phyloP scores from a whole-genome alignment of 2,329 filamentous ascomycete species.

The Fusarium xylarioides region DNA sequence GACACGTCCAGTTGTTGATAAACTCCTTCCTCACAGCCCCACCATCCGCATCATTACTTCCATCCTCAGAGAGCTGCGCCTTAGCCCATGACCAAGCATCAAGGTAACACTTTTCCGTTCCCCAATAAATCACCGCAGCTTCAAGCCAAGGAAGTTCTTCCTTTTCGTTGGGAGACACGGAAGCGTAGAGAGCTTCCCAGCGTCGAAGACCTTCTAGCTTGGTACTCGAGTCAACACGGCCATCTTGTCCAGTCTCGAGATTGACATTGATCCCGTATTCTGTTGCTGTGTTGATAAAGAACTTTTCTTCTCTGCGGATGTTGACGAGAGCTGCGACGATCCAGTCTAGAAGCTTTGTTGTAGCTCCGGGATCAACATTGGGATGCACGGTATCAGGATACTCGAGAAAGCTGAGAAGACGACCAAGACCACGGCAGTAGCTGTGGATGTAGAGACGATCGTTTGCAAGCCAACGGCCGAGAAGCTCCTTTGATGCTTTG shows the following conservation, averaged over 20 bases:
- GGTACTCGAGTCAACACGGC: constrained; percentile 40
- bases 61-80: constrained; percentile 44
- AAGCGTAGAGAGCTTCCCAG: constrained; percentile 61
- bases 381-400: constrained; percentile 53
- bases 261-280: constrained; percentile 66
- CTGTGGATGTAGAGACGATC: constrained; percentile 76
- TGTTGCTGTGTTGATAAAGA: constrained; percentile 71
- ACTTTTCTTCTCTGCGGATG: constrained; percentile 71
- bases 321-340: constrained; percentile 72
- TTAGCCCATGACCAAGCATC: constrained; percentile 66
- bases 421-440: constrained; percentile 73
- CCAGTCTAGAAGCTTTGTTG: constrained; percentile 68
- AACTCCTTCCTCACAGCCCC: constrained; percentile 71
- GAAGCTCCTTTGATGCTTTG: constrained; percentile 61
- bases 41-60: constrained; percentile 65
- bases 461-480: constrained; percentile 75
- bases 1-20: constrained; percentile 74
- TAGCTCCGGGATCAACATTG: constrained; percentile 44
- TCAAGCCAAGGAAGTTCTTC: constrained; percentile 64
- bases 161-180: constrained; percentile 57
- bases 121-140: constrained; percentile 78
- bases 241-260: constrained; percentile 38
- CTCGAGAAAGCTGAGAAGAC: constrained; percentile 69
- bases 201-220: constrained; percentile 53
- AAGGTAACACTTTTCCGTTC: constrained; percentile 74